Conservation (phyloP, 140 eudicot genomes). For the Erigeron philadelphicus region DNA sequence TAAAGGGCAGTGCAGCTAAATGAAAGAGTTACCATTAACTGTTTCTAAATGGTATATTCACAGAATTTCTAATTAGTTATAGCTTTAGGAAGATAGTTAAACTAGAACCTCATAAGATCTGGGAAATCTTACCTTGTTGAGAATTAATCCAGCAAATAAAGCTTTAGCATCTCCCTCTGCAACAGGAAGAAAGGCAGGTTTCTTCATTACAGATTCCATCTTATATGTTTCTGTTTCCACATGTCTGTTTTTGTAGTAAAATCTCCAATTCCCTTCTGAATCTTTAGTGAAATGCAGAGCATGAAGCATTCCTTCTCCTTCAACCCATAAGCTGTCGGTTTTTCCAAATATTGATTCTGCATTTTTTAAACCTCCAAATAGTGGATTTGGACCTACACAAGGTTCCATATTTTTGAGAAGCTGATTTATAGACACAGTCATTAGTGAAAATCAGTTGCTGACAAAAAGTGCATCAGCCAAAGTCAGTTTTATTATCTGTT, state of each 20-base stretch:
- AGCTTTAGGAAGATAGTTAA: background rate
- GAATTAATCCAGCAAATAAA: conserved; percentile 14
- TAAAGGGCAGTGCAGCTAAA: too few species aligned
- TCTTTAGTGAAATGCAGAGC: conserved; percentile 32
- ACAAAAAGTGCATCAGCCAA: too few species aligned
- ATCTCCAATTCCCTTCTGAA: conserved; percentile 21
- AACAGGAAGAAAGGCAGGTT: conserved; percentile 34
- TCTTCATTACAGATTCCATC: conserved; percentile 24
- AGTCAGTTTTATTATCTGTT: too few species aligned
- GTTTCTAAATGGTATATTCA: background rate
- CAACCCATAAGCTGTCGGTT: conserved; percentile 34
- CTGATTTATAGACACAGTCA: background rate
- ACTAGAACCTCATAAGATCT: background rate
- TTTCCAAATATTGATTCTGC: conserved; percentile 33
- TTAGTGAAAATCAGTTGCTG: background rate
- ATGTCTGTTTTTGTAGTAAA: conserved; percentile 31
- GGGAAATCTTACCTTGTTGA: conserved; percentile 29
- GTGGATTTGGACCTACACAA: conserved; percentile 34
- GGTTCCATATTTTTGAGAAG: background rate
- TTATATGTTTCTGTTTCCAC: conserved; percentile 37
- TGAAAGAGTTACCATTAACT: too few species aligned
- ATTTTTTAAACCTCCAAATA: conserved; percentile 37
- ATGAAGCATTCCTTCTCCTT: conserved; percentile 52
- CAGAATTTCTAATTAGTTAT: background rate
- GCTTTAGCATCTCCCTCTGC: conserved; percentile 34